Conservation (phyloP, 768 basidiomycete genomes). For the Macrocybe gigantea region DNA sequence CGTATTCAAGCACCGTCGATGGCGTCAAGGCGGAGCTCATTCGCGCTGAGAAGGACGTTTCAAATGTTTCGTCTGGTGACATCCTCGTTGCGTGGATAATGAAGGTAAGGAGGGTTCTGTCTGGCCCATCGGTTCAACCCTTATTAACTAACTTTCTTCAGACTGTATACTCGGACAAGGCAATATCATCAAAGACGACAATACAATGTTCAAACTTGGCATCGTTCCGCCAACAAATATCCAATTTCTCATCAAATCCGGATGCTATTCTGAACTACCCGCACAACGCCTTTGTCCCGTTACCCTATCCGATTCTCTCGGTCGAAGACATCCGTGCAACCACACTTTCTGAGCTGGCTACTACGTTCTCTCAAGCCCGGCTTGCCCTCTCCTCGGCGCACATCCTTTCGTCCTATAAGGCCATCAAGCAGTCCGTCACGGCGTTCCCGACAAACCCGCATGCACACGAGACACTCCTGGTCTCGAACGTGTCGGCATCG, state of each 20-base stretch:
- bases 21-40: conserved; percentile 19
- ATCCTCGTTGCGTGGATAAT: conserved; percentile 35
- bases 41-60: conserved; percentile 8
- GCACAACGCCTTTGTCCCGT: conserved; percentile 32
- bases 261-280: neutral
- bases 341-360: conserved; percentile 22
- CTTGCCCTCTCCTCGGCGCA: conserved; percentile 20
- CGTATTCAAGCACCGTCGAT: conserved; percentile 21
- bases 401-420: conserved; percentile 22
- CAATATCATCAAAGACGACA: conserved; percentile 18
- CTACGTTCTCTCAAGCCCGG: conserved; percentile 14
- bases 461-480: conserved; percentile 28
- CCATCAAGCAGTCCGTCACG: conserved; percentile 14
- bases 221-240: conserved; percentile 28
- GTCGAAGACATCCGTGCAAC: conserved; percentile 25
- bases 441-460: conserved; percentile 26
- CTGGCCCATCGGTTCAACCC: neutral
- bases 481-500: conserved; percentile 36
- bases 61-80: conserved; percentile 28
- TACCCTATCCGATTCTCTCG: conserved; percentile 34
- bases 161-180: conserved; percentile 27
- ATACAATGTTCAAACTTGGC: conserved; percentile 33
- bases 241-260: conserved; percentile 5
- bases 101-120: conserved; percentile 20
- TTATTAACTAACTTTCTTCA: conserved; percentile 8